phyloP scores from a whole-genome alignment of 306 rosid genomes.

The Cucurbita ficifolia region DNA sequence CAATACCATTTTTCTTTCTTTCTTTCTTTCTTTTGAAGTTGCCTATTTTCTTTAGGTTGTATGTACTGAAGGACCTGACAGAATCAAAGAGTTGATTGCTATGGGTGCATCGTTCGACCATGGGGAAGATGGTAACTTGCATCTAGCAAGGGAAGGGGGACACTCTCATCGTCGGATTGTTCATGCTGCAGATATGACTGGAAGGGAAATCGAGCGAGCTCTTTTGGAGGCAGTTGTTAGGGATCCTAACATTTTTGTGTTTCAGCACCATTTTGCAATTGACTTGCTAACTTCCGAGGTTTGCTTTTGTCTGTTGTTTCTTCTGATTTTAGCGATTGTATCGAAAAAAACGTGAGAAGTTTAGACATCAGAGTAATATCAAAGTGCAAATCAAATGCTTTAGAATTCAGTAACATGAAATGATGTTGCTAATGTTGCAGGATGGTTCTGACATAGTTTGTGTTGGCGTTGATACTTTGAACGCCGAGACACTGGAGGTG shows the following conservation, averaged over 20 bases:
- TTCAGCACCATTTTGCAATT: constrained; percentile 81
- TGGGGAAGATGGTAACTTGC: constrained; percentile 88
- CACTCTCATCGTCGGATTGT: constrained; percentile 83
- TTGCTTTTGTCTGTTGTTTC: constrained; percentile 7
- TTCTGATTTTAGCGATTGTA: not conserved
- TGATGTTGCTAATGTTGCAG: constrained; percentile 29
- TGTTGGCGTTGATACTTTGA: constrained; percentile 75
- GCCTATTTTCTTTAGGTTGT: constrained; percentile 50
- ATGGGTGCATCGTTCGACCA: constrained; percentile 94
- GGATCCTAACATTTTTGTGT: constrained; percentile 70
- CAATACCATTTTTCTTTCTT: too few relatives aligned
- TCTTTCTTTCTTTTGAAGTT: not conserved
- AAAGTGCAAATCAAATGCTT: not conserved
- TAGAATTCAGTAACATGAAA: constrained; percentile 7
- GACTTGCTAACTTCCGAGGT: constrained; percentile 91
- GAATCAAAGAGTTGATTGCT: constrained; percentile 79
- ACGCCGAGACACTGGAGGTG: constrained; percentile 68
- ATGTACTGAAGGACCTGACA: constrained; percentile 94
- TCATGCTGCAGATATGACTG: constrained; percentile 96
- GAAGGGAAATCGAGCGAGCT: constrained; percentile 85
- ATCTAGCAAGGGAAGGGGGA: constrained; percentile 82
- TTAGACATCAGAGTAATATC: not conserved
- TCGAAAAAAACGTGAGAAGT: not conserved
- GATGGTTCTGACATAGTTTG: constrained; percentile 59
- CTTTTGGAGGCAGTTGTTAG: constrained; percentile 43